Percentiles rank a stretch among this genome's conserved stretches.
Evolutionary conservation across 768 basidiomycete genomes (phyloP).

Genomic region (Kockovaella imperatae): DNA sequence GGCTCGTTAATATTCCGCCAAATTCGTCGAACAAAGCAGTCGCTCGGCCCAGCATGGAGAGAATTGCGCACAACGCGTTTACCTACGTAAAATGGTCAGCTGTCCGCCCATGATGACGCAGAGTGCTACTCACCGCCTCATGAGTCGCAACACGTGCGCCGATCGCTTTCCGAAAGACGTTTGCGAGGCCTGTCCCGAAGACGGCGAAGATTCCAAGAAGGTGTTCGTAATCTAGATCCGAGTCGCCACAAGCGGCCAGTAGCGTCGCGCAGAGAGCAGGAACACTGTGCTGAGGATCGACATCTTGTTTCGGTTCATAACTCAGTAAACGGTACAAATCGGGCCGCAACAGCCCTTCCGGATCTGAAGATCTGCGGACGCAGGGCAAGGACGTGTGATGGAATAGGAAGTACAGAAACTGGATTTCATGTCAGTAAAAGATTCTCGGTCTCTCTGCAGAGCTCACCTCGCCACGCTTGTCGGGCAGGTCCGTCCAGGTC

Average conservation of each 20-base stretch:
- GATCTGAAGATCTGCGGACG: conserved; percentile 2
- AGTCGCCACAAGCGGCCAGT: conserved; percentile 22
- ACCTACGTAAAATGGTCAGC: no score
- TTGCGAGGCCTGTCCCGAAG: neutral
- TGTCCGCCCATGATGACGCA: no score
- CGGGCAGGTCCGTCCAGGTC: neutral
- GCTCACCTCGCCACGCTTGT: conserved; percentile 20
- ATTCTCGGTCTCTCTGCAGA: neutral
- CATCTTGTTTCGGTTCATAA: conserved; percentile 1
- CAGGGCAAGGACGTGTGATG: conserved; percentile 15
- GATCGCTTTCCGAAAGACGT: no score
- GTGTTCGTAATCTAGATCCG: neutral
- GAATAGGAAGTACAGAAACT: conserved; percentile 33
- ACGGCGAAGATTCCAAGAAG: neutral
- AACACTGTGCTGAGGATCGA: conserved; percentile 1
- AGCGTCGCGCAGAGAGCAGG: conserved; percentile 18
- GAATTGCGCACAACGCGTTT: no score
- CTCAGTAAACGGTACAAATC: conserved; percentile 25
- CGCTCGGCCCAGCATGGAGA: no score
- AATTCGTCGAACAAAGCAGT: no score
- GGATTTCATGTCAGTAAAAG: no score
- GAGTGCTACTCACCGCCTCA: no score
- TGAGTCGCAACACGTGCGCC: no score
- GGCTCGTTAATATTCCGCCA: no score
- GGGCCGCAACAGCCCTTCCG: conserved; percentile 6